Evolutionary conservation across 352 stramenopile species (phyloP).

Genomic region (Pythium coloratum): DNA sequence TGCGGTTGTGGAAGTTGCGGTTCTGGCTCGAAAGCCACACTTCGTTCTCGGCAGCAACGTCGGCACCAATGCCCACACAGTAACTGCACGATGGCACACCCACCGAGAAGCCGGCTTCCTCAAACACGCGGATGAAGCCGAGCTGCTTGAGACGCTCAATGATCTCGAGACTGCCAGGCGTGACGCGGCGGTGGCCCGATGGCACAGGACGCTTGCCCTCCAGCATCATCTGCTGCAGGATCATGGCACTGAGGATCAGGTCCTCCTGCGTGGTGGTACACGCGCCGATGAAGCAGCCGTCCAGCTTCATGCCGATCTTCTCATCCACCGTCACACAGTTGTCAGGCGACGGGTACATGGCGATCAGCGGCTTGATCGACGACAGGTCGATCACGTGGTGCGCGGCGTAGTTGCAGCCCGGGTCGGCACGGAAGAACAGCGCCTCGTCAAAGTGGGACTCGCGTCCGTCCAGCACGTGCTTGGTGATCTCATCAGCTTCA

Average conservation of each 20-base stretch:
- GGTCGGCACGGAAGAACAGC: conserved; percentile 68
- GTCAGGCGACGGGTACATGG: conserved; percentile 76
- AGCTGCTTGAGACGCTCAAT: conserved; percentile 62
- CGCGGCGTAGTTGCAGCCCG: conserved; percentile 66
- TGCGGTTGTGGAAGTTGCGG: conserved; percentile 86
- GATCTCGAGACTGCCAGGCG: conserved; percentile 76
- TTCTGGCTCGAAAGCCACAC: conserved; percentile 86
- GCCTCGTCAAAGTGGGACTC: conserved; percentile 67
- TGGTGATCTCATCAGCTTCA: conserved; percentile 68
- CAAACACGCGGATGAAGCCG: conserved; percentile 70
- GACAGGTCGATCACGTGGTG: conserved; percentile 79
- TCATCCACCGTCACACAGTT: conserved; percentile 73
- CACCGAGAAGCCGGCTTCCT: conserved; percentile 77
- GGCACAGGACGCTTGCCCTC: conserved; percentile 54
- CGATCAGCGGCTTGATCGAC: conserved; percentile 58
- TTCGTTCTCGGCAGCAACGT: conserved; percentile 69
- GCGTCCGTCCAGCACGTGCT: conserved; percentile 55
- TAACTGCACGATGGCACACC: conserved; percentile 79
- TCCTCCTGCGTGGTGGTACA: conserved; percentile 85
- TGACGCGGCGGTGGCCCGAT: conserved; percentile 65
- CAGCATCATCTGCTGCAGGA: conserved; percentile 73
- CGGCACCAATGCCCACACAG: conserved; percentile 79
- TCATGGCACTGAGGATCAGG: conserved; percentile 71
- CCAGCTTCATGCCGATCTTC: conserved; percentile 74
- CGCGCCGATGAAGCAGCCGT: conserved; percentile 83